Evolutionary conservation across 768 basidiomycete species (phyloP).

Genomic region (Trametes sanguinea): DNA sequence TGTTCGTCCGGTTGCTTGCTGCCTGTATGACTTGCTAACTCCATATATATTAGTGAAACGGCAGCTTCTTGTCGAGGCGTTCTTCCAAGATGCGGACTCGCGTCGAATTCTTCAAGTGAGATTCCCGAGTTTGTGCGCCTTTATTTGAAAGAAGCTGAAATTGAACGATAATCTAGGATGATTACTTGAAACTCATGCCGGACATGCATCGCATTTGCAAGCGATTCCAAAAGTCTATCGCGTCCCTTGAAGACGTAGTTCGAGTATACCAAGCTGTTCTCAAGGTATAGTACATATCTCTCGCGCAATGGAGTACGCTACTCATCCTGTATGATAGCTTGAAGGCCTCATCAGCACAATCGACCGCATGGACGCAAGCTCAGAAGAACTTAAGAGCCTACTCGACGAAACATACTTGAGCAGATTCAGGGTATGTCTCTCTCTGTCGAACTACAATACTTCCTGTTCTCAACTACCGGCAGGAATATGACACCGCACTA

Average conservation of each 20-base stretch:
- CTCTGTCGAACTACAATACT: not conserved
- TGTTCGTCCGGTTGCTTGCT: constrained; percentile 47
- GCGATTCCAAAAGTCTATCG: constrained; percentile 81
- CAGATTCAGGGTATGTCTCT: constrained; percentile 54
- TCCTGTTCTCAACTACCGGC: not conserved
- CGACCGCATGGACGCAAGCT: constrained; percentile 46
- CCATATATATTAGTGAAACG: constrained; percentile 61
- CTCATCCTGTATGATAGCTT: constrained; percentile 46
- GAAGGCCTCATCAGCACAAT: constrained; percentile 73
- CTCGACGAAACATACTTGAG: constrained; percentile 69
- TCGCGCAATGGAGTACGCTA: no score
- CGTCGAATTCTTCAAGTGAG: constrained; percentile 74
- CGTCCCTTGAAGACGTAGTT: constrained; percentile 92
- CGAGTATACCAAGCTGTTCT: constrained; percentile 92
- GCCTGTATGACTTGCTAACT: not conserved
- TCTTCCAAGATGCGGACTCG: constrained; percentile 75
- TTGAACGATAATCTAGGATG: constrained; percentile 53
- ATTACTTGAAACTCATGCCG: constrained; percentile 88
- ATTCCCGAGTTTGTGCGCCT: no score
- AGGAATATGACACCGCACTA: constrained; percentile 67
- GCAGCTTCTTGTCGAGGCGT: constrained; percentile 84
- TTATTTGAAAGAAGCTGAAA: not conserved
- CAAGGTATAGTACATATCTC: constrained; percentile 50
- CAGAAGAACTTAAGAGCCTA: constrained; percentile 53
- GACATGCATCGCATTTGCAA: constrained; percentile 93